A percentile compares a stretch with the other conserved stretches of the same genome.
phyloP scores from a whole-genome alignment of 1,139 yeast species.

The Kodamaea suecica region DNA sequence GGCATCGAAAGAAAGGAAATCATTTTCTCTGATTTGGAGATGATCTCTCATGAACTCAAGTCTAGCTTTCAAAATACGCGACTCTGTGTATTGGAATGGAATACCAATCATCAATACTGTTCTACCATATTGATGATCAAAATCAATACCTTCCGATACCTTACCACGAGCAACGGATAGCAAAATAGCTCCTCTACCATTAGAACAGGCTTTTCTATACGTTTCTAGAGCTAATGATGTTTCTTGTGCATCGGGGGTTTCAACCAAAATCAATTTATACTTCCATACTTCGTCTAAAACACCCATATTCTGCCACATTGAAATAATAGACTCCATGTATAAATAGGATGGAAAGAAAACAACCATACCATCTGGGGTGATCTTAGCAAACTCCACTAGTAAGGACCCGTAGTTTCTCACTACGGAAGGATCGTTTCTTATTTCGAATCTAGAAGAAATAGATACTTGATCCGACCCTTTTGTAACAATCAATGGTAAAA shows the following conservation, averaged over 20 bases:
- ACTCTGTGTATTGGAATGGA: conserved; percentile 97
- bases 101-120: conserved; percentile 98
- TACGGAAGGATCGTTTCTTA: conserved; percentile 95
- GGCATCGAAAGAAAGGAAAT: conserved; percentile 94
- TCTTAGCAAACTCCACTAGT: conserved; percentile 86
- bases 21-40: conserved; percentile 88
- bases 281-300: conserved; percentile 98
- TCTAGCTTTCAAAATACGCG: conserved; percentile 91
- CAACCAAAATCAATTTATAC: conserved; percentile 90
- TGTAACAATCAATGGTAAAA: conserved; percentile 92
- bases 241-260: conserved; percentile 99
- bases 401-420: conserved; percentile 95
- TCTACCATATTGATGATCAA: conserved; percentile 97
- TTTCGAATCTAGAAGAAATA: conserved; percentile 92
- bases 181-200: conserved; percentile 95
- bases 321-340: conserved; percentile 95
- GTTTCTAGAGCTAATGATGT: conserved; percentile 94
- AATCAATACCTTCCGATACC: conserved; percentile 98
- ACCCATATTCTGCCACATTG: conserved; percentile 99
- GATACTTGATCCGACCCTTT: conserved; percentile 98
- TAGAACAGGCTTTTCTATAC: conserved; percentile 92
- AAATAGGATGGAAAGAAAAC: conserved; percentile 96
- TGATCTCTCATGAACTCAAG: conserved; percentile 90
- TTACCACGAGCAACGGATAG: conserved; percentile 98
- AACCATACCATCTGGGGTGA: conserved; percentile 97